These are phyloP conservation scores for Phytopythium chamaehyphon DNA, from an alignment of 352 stramenopile species.

Conservation along the genomic window DNA sequence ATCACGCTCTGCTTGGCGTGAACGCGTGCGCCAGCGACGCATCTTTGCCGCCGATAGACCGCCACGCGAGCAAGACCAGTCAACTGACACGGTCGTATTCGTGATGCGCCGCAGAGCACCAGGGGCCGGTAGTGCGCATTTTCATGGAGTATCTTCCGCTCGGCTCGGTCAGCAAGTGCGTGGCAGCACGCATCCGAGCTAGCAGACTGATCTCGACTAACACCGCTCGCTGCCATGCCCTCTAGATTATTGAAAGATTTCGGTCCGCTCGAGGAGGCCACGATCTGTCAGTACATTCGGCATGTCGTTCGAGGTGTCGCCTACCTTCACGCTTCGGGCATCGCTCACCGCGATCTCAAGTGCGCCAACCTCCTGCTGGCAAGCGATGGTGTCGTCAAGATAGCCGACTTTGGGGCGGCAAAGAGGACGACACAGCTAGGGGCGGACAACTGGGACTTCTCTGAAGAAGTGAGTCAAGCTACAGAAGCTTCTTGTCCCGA, in stretches of 20 bases:
- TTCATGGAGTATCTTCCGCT: conserved; percentile 86
- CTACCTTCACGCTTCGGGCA: conserved; percentile 65
- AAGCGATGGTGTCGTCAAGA: conserved; percentile 64
- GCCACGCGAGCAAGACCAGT: too few relatives aligned
- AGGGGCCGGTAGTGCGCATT: conserved; percentile 57
- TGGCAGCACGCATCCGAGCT: too few relatives aligned
- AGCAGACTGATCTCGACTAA: too few relatives aligned
- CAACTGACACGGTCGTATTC: too few relatives aligned
- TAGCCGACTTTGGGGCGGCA: conserved; percentile 84
- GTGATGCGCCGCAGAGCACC: conserved; percentile 38
- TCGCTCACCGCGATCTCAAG: conserved; percentile 88
- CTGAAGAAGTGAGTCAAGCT: too few relatives aligned
- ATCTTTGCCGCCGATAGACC: not conserved
- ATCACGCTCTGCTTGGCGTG: too few relatives aligned
- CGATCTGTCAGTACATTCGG: conserved; percentile 48
- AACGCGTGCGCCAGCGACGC: not conserved
- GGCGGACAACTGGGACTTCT: too few relatives aligned
- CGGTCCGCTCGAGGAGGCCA: conserved; percentile 57
- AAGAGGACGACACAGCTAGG: conserved; percentile 31
- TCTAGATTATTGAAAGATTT: conserved; percentile 78
- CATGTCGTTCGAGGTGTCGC: conserved; percentile 59
- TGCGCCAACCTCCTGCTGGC: conserved; percentile 82
- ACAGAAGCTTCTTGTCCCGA: too few relatives aligned
- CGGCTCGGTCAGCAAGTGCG: conserved; percentile 76
- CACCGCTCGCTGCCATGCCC: too few relatives aligned